Percentiles rank a stretch among this genome's conserved stretches.
These are phyloP conservation scores for Paxillus involutus DNA, from an alignment of 768 basidiomycete species.

Conservation along the genomic window DNA sequence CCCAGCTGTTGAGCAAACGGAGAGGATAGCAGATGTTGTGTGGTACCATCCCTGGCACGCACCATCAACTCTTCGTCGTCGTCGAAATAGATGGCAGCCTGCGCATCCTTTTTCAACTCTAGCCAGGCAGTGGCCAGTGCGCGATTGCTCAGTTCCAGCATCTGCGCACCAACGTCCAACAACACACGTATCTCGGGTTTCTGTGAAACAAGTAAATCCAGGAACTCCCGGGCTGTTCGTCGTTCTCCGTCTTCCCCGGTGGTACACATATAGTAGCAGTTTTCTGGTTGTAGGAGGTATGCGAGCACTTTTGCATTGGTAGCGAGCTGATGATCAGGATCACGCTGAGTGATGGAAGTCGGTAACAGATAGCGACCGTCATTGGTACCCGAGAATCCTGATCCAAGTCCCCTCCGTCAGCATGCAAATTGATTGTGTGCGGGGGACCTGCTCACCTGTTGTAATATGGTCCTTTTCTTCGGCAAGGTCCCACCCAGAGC, in stretches of 20 bases:
- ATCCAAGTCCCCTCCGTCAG: neutral
- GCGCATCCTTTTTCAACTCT: conserved; percentile 17
- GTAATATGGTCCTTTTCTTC: conserved; percentile 25
- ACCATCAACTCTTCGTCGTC: conserved; percentile 33
- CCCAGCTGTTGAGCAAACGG: conserved; percentile 39
- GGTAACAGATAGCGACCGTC: conserved; percentile 35
- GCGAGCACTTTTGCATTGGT: conserved; percentile 43
- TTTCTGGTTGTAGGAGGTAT: conserved; percentile 30
- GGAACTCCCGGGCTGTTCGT: conserved; percentile 19
- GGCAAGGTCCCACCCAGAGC: conserved; percentile 55
- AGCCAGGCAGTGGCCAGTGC: conserved; percentile 31
- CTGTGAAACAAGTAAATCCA: conserved; percentile 31
- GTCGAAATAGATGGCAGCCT: conserved; percentile 43
- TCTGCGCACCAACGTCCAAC: conserved; percentile 54
- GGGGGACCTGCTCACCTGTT: conserved; percentile 9
- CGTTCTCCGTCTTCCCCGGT: conserved; percentile 26
- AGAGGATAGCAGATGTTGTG: conserved; percentile 38
- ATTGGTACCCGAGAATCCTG: conserved; percentile 51
- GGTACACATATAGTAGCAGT: conserved; percentile 28
- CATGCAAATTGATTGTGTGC: no score
- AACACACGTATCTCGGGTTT: conserved; percentile 41
- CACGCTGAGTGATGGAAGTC: conserved; percentile 12
- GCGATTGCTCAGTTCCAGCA: conserved; percentile 44
- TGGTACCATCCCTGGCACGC: conserved; percentile 32
- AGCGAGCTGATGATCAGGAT: conserved; percentile 36